Evolutionary conservation across 768 basidiomycete genomes (phyloP).

Genomic region (Psilocybe azurescens): DNA sequence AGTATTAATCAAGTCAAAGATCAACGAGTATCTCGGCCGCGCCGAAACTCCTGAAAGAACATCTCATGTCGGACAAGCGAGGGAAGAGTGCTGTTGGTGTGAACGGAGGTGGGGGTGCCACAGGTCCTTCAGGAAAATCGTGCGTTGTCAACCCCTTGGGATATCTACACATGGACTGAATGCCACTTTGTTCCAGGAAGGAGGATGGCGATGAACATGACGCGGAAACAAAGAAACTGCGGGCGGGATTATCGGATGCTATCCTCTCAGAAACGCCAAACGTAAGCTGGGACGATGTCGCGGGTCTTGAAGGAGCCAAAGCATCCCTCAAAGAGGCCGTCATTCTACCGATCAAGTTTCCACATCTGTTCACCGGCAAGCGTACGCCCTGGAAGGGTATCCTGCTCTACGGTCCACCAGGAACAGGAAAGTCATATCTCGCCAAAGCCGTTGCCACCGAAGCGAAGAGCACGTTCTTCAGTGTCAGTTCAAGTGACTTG

Average conservation of each 20-base stretch:
- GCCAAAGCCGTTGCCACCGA: constrained; percentile 99
- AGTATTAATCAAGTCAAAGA: constrained; percentile 82
- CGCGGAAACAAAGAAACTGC: constrained; percentile 94
- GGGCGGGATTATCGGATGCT: constrained; percentile 87
- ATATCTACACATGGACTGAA: background rate
- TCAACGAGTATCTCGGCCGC: constrained; percentile 88
- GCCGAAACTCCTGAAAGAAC: constrained; percentile 91
- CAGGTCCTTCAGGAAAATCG: constrained; percentile 51
- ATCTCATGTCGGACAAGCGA: constrained; percentile 71
- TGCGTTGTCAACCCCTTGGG: constrained; percentile 28
- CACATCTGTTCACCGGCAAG: constrained; percentile 97
- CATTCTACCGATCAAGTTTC: constrained; percentile 99
- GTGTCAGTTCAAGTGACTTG: constrained; percentile 91
- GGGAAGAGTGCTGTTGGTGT: constrained; percentile 54
- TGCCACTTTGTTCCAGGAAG: constrained; percentile 34
- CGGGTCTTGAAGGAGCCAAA: constrained; percentile 94
- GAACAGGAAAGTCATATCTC: constrained; percentile 95
- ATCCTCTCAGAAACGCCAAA: constrained; percentile 95
- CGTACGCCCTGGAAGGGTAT: constrained; percentile 98
- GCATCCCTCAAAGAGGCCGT: constrained; percentile 97
- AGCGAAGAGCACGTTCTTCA: constrained; percentile 99
- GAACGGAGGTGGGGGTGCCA: constrained; percentile 48
- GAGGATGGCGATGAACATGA: constrained; percentile 76
- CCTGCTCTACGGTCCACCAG: constrained; percentile 95
- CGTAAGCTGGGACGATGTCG: constrained; percentile 98